Conservation (phyloP, 345 rosid genomes). For the Euclidium syriacum region DNA sequence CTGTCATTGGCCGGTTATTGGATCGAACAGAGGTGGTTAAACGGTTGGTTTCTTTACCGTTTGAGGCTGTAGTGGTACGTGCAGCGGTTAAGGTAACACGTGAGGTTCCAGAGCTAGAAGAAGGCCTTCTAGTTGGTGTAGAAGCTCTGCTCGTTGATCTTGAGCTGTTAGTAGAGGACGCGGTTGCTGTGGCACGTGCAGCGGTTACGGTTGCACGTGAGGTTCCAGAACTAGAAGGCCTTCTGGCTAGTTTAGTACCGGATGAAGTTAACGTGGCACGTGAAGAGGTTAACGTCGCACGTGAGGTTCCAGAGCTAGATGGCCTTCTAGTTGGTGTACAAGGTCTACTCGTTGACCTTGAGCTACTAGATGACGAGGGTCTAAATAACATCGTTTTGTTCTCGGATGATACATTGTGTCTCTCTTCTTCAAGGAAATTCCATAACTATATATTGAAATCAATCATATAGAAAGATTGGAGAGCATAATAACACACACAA, state of each 20-base stretch:
- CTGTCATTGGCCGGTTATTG: conserved; percentile 24
- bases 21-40: conserved; percentile 51
- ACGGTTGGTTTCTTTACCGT: background rate
- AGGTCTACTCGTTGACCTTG: conserved; percentile 39
- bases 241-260: conserved; percentile 35
- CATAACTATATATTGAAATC: background rate
- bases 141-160: conserved; percentile 39
- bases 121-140: conserved; percentile 42
- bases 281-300: background rate
- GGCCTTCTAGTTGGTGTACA: conserved; percentile 45
- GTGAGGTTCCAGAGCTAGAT: background rate
- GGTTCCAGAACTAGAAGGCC: conserved; percentile 19
- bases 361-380: conserved; percentile 61
- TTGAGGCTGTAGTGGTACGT: conserved; percentile 1
- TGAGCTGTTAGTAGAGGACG: background rate
- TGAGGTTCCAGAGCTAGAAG: conserved; percentile 18
- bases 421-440: conserved; percentile 6
- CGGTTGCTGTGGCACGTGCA: conserved; percentile 2
- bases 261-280: background rate
- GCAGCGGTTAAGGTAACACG: conserved; percentile 20
- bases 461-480: background rate
- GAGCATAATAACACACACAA: background rate
- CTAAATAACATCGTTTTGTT: conserved; percentile 32
- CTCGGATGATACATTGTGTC: conserved; percentile 20
- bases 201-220: conserved; percentile 13